Percentiles rank a stretch among this genome's conserved stretches.
phyloP scores from a whole-genome alignment of 2,329 filamentous ascomycete species.

The Ceratocystis albifundus region DNA sequence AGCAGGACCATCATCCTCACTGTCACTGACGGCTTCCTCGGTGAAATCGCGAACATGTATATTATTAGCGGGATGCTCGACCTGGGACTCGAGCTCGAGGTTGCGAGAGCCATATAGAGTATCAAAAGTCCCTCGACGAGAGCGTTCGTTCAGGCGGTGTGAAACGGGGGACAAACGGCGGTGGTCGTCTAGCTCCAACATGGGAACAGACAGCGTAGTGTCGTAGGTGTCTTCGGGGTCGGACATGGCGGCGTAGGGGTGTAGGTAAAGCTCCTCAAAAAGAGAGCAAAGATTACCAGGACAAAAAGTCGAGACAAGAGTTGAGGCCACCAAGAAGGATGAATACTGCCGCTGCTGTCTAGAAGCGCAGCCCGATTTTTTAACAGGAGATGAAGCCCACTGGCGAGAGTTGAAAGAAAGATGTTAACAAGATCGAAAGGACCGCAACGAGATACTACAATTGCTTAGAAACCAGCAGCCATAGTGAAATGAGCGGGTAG shows the following conservation, averaged over 20 bases:
- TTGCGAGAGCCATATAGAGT: conserved; percentile 50
- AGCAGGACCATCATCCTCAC: conserved; percentile 57
- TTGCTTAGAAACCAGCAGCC: conserved; percentile 12
- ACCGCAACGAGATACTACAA: neutral
- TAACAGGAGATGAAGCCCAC: neutral
- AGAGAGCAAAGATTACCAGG: neutral
- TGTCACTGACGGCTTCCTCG: conserved; percentile 64
- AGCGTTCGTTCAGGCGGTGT: conserved; percentile 44
- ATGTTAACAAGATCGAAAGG: neutral
- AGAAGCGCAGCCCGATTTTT: neutral
- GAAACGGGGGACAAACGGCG: conserved; percentile 53
- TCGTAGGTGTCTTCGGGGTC: conserved; percentile 49
- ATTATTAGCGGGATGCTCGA: conserved; percentile 29
- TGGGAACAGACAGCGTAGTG: conserved; percentile 58
- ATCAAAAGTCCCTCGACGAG: conserved; percentile 62
- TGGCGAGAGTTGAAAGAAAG: neutral
- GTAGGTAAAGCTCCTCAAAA: neutral
- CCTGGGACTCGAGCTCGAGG: conserved; percentile 19
- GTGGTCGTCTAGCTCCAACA: conserved; percentile 80
- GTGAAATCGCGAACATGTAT: conserved; percentile 67
- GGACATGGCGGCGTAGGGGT: conserved; percentile 47
- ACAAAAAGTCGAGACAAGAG: neutral
- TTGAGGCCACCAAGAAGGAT: neutral
- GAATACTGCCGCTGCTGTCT: neutral
- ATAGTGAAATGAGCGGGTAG: conserved; percentile 14